These are phyloP conservation scores for Paramecium caudatum DNA, from an alignment of 73 alveolate species.

Conservation along the genomic window DNA sequence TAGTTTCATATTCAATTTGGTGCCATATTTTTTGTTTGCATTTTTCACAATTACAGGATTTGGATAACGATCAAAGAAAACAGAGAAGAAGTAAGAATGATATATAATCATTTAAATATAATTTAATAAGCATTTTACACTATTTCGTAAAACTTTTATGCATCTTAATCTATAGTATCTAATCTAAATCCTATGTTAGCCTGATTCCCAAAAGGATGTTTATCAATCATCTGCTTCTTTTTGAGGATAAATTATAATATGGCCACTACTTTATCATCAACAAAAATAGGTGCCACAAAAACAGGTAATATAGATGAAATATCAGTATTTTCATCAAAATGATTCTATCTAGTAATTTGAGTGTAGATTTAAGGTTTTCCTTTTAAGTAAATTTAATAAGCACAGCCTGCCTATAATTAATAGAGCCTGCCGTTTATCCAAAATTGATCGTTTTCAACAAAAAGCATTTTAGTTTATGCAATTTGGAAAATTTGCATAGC, in stretches of 20 bases:
- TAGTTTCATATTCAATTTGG: not conserved
- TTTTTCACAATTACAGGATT: constrained; percentile 69
- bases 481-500: constrained; percentile 35
- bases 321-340: constrained; percentile 62
- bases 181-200: constrained; percentile 57
- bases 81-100: too few relatives aligned
- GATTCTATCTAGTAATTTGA: not conserved
- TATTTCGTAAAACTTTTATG: constrained; percentile 36
- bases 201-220: constrained; percentile 64
- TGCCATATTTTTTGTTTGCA: not conserved
- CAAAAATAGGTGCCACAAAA: constrained; percentile 24
- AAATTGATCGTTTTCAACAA: constrained; percentile 23
- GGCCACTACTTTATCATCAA: constrained; percentile 25
- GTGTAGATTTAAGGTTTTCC: constrained; percentile 31
- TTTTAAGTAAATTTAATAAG: constrained; percentile 12
- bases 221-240: constrained; percentile 12
- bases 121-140: constrained; percentile 39
- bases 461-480: constrained; percentile 8
- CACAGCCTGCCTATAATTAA: constrained; percentile 55
- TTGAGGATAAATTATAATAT: constrained; percentile 41
- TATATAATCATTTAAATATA: constrained; percentile 29
- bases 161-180: constrained; percentile 50
- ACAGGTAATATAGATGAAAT: constrained; percentile 54
- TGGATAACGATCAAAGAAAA: constrained; percentile 57
- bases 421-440: not conserved